These are phyloP conservation scores for Domatiomyces catenatus DNA, from an alignment of 2,329 filamentous ascomycete genomes.

Conservation along the genomic window DNA sequence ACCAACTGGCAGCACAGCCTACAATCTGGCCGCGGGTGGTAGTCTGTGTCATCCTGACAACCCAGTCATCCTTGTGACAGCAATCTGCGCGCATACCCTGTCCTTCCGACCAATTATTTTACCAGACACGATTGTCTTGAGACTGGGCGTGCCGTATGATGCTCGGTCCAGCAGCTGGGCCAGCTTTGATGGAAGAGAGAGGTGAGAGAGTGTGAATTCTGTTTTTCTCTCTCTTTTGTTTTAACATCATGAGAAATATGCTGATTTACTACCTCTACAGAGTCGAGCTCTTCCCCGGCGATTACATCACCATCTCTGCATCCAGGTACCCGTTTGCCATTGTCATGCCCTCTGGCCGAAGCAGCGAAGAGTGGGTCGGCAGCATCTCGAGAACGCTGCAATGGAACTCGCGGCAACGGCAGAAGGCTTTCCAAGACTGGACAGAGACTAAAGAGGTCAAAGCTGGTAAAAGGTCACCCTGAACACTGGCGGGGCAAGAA, in stretches of 20 bases:
- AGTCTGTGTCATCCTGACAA: conserved; percentile 93
- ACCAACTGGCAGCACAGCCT: conserved; percentile 85
- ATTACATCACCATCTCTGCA: conserved; percentile 38
- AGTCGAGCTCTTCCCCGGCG: conserved; percentile 33
- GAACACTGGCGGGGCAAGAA: neutral
- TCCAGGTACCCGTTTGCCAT: conserved; percentile 38
- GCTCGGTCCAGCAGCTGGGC: conserved; percentile 83
- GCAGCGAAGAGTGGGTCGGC: conserved; percentile 36
- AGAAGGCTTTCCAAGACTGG: conserved; percentile 26
- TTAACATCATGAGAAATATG: neutral
- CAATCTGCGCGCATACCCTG: conserved; percentile 87
- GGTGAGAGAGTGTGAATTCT: conserved; percentile 25
- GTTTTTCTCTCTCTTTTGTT: too few relatives aligned
- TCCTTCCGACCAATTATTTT: conserved; percentile 94
- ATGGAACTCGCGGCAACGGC: conserved; percentile 35
- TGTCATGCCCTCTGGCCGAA: conserved; percentile 29
- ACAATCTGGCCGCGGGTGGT: conserved; percentile 90
- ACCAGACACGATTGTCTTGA: conserved; percentile 85
- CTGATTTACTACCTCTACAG: conserved; percentile 18
- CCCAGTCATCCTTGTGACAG: conserved; percentile 83
- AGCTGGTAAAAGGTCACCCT: neutral
- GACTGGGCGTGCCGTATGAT: conserved; percentile 88
- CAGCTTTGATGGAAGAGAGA: conserved; percentile 90
- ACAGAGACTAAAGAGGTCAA: conserved; percentile 3
- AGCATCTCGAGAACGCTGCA: conserved; percentile 36